Percentiles rank a stretch among this genome's conserved stretches.
Evolutionary conservation across 352 stramenopile species (phyloP).

Genomic region (Phytophthora sojae): DNA sequence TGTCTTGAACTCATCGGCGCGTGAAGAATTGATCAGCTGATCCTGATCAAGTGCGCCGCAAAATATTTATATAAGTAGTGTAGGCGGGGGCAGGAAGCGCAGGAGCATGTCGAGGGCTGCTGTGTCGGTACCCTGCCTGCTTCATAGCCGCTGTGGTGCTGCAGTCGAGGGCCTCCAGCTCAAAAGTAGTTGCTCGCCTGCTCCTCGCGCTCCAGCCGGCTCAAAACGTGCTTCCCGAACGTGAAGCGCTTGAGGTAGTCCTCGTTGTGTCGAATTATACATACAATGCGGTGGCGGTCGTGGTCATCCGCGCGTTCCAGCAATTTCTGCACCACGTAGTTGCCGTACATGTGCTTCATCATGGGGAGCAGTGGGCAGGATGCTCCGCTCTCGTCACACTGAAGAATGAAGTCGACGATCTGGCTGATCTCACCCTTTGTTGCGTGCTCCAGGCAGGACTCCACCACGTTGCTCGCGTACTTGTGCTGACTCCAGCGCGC

Average conservation of each 20-base stretch:
- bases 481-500: conserved; percentile 95
- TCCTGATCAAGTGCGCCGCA: conserved; percentile 25
- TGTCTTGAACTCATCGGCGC: conserved; percentile 39
- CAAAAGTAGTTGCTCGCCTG: conserved; percentile 44
- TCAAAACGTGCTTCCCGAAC: conserved; percentile 94
- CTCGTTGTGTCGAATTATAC: conserved; percentile 92
- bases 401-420: conserved; percentile 82
- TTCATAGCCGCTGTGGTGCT: conserved; percentile 16
- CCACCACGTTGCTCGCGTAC: conserved; percentile 97
- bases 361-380: conserved; percentile 91
- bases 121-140: conserved; percentile 28
- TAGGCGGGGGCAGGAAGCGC: conserved; percentile 35
- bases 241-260: conserved; percentile 93
- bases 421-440: conserved; percentile 82
- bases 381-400: conserved; percentile 74
- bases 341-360: conserved; percentile 97
- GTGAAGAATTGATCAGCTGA: conserved; percentile 21
- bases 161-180: conserved; percentile 21
- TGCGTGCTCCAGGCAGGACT: conserved; percentile 93
- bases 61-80: conserved; percentile 60
- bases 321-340: conserved; percentile 97
- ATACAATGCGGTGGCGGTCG: conserved; percentile 90
- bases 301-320: conserved; percentile 90
- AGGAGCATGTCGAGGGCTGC: conserved; percentile 37
- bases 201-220: conserved; percentile 49